Percentiles rank a stretch among this genome's conserved stretches.
Conservation (phyloP, 1,139 yeast genomes). For the Blastobotrys persicus region DNA sequence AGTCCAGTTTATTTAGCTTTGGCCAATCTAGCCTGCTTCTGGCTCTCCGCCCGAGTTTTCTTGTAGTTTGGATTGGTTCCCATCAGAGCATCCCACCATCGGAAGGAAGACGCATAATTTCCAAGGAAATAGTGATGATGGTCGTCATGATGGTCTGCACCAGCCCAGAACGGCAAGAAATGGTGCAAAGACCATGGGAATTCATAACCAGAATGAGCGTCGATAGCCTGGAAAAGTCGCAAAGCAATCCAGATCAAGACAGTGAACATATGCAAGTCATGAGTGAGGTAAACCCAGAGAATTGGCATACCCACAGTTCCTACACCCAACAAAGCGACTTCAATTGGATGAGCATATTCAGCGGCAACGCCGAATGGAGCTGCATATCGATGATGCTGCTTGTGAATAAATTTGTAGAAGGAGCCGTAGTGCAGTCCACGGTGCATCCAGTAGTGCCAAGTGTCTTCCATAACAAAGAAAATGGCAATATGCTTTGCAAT, state of each 20-base stretch:
- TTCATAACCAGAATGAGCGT: constrained; percentile 95
- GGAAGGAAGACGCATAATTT: constrained; percentile 87
- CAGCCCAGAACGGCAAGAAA: constrained; percentile 94
- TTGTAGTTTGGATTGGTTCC: constrained; percentile 48
- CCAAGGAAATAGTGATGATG: constrained; percentile 94
- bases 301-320: constrained; percentile 96
- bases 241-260: constrained; percentile 81
- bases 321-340: constrained; percentile 78
- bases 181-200: constrained; percentile 95
- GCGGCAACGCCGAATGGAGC: constrained; percentile 97
- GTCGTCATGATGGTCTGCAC: constrained; percentile 96
- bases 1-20: constrained; percentile 10
- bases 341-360: constrained; percentile 94
- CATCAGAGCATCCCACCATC: constrained; percentile 87
- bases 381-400: constrained; percentile 94
- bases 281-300: constrained; percentile 60
- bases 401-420: constrained; percentile 88
- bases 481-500: constrained; percentile 64
- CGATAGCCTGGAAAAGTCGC: constrained; percentile 91
- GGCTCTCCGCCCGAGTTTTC: constrained; percentile 13
- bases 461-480: constrained; percentile 83
- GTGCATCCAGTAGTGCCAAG: constrained; percentile 96
- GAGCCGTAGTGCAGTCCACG: constrained; percentile 83
- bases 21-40: constrained; percentile 14
- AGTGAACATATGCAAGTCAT: constrained; percentile 76